Evolutionary conservation across 805 yeast species (phyloP).

Genomic region (Wickerhamomyces alni): DNA sequence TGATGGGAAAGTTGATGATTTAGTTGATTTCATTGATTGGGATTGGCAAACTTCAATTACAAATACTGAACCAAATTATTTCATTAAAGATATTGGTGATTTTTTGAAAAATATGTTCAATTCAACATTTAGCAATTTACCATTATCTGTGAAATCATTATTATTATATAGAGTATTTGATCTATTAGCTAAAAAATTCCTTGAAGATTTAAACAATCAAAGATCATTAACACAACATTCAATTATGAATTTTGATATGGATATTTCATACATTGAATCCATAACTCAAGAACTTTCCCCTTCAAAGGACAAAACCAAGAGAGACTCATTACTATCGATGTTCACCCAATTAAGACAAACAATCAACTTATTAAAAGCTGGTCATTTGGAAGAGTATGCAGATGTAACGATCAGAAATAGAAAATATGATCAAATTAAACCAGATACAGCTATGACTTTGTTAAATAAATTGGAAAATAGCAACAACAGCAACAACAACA

Average conservation of each 20-base stretch:
- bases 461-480: constrained; percentile 45
- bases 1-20: constrained; percentile 71
- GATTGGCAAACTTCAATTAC: constrained; percentile 62
- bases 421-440: constrained; percentile 67
- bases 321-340: constrained; percentile 60
- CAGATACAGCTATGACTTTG: constrained; percentile 61
- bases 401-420: constrained; percentile 50
- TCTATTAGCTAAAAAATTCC: constrained; percentile 66
- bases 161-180: constrained; percentile 86
- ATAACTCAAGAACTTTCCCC: constrained; percentile 32
- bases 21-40: constrained; percentile 79
- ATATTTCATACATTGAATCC: constrained; percentile 68
- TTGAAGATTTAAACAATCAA: constrained; percentile 48
- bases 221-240: constrained; percentile 48
- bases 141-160: constrained; percentile 68
- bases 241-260: constrained; percentile 74
- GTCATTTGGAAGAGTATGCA: constrained; percentile 57
- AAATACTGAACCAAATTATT: constrained; percentile 61
- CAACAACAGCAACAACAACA: constrained; percentile 7
- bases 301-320: constrained; percentile 15
- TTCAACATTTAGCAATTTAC: constrained; percentile 77
- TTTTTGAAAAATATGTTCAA: constrained; percentile 81
- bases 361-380: constrained; percentile 61
- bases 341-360: constrained; percentile 77
- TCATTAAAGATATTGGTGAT: constrained; percentile 77